Percentiles rank a stretch among this genome's conserved stretches.
Evolutionary conservation across 176 grass and related monocot genomes (phyloP).

Genomic region (Urochloa ruziziensis): DNA sequence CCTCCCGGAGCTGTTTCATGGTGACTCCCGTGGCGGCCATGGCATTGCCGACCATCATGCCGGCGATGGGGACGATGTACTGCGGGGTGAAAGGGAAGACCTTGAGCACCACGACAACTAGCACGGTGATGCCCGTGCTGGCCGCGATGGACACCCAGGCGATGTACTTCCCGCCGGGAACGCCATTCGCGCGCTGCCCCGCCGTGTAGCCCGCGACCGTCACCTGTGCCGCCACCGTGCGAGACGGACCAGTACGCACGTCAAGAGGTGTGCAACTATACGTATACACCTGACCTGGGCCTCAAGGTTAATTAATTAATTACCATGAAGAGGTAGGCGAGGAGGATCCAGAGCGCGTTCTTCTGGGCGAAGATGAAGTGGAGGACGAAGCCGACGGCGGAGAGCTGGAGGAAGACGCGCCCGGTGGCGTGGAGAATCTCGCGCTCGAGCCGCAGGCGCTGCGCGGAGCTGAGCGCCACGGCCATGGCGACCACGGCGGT

Average conservation of each 20-base stretch:
- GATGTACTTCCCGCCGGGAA: constrained; percentile 64
- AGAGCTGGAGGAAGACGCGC: constrained; percentile 73
- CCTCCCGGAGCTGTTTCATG: constrained; percentile 21
- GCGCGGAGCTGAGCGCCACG: constrained; percentile 62
- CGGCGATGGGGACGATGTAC: constrained; percentile 82
- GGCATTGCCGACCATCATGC: constrained; percentile 86
- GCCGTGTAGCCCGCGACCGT: constrained; percentile 63
- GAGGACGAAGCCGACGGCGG: constrained; percentile 74
- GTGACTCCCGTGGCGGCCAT: constrained; percentile 86
- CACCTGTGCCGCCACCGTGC: constrained; percentile 36
- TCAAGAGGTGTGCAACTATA: no score
- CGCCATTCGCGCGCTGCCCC: constrained; percentile 55
- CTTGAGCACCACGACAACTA: constrained; percentile 50
- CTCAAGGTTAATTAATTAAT: no score
- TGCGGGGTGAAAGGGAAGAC: constrained; percentile 83
- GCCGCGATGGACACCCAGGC: constrained; percentile 57
- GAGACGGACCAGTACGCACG: no score
- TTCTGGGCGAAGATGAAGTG: constrained; percentile 81
- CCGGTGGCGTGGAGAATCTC: constrained; percentile 69
- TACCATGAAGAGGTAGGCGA: constrained; percentile 88
- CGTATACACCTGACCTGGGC: no score
- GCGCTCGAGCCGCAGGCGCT: constrained; percentile 58
- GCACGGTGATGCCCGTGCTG: constrained; percentile 76
- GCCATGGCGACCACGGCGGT: constrained; percentile 58
- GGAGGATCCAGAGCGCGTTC: constrained; percentile 68